Evolutionary conservation across 1,284 basidiomycete genomes (phyloP), one percentile per base, ranked within the genome.

Genomic region (Agroathelia rolfsii): DNA sequence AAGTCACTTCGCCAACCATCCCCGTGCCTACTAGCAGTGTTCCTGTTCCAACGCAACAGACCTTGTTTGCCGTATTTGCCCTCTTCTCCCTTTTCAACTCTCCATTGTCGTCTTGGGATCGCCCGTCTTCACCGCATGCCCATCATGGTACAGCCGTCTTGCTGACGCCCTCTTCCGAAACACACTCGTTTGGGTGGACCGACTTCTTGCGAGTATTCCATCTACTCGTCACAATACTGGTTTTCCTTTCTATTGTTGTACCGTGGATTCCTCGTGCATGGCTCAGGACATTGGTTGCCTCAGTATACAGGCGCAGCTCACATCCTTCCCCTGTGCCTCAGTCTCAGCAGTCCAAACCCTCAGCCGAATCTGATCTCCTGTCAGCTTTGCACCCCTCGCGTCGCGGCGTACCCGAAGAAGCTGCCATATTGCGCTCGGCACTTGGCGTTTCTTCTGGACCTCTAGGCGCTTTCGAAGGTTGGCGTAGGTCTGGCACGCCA

Each of bases 1-100:
- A 44, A 9, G 36, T 36, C 34, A 39, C 43, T 17, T 25, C 36
- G 12, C 24, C 40, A 10, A 34, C 40, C 24, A 33, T 28, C 13
- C 25, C 43, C 3, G 30, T 44, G 6, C 36, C 41, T 18, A 38
- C 40, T 8, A 20, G 22, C 10, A 22, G 8, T 36, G 12, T 23
- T 20, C 24, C 34, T 5, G 15, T 38, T 40, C 53, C 56, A 11
- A 53, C 58, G 1, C 72, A 71, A 31, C 79, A 80, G 41, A 82
- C 76, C 46, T 68, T 83, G 24, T 67, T 83, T 19, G 80, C 79
- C n/a, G 69, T 70, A 18, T 82, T 83, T 45, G 75, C 76, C 0
- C 62, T 83, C 36, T 81, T 83, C 57, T 81, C 78, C 0, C 76
- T 83, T 51, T 78, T 80, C 61, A 82, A 78, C 48, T 78, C 74